Base-by-base conservation (phyloP, 2,329 filamentous ascomycete genomes). In the Rasamsonia emersonii region DNA sequence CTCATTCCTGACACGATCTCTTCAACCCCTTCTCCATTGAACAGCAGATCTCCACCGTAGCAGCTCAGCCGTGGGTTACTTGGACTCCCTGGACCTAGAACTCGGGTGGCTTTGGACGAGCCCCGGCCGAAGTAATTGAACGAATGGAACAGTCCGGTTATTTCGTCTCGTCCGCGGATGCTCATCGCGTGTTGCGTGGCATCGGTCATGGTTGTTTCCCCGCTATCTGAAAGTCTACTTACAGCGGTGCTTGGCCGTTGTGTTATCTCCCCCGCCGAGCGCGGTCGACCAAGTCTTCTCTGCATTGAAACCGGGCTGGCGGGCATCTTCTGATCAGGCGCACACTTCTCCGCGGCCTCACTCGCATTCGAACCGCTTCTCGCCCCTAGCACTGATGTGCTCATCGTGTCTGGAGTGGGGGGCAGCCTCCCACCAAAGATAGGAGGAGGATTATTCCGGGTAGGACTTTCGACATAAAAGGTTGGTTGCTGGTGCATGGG, bases 361-460 rank as follows among this genome's bases (percentile, higher is more conserved):
- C 57, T 62, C 13, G 50, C 46, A 25, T 58, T 54, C 1, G 58
- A 61, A 15, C 51, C 39, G 23, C 54, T 54, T 9, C 47, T 46
- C 2, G 44, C 45, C 5, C 43, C 44, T 14, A 48, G 50, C 30
- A 53, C 47, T 28, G 55, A 53, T 3, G 58, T 62, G 28, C 55
- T 61, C 60, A 63, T 62, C 2, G 60, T 63, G 32, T 63, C 60
- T 3, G 60, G 60, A 1, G 60, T 63, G 9, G 59, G 60, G 13
- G 60, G 60, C 4, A 63, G 45, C 10, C 46, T 51, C 8, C 49
- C 41, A 4, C 50, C 56, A 32, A 61, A 62, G 2, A 59, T 37
- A 9, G 41, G 38, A n/a, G n/a, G n/a, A n/a, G n/a, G n/a, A 14
- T 44, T 44, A 16, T 58, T 54, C 19, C 52, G 29, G 11, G 44